Conservation (phyloP, 148 eudicot species). For the Rhododendron kiyosumense region DNA sequence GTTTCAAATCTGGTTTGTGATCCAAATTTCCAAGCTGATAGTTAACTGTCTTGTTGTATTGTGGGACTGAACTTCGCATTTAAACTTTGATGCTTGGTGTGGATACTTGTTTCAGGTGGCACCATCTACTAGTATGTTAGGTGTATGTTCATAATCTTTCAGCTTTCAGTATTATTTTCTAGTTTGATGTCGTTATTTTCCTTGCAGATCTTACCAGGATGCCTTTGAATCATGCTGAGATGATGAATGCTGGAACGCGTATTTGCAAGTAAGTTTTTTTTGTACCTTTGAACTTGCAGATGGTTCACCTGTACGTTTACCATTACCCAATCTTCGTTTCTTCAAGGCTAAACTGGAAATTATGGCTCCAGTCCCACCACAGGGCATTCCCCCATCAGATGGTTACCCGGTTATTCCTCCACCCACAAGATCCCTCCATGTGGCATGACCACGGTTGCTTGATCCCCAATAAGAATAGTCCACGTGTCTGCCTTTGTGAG, state of each 20-base stretch:
- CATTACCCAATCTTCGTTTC: background rate
- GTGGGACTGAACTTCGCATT: background rate
- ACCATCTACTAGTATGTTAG: background rate
- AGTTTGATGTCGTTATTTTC: background rate
- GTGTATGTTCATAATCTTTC: background rate
- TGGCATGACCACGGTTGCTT: background rate
- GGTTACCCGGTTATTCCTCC: background rate
- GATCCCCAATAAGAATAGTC: background rate
- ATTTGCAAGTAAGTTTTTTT: conserved; percentile 59
- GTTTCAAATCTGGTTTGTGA: background rate
- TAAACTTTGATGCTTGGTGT: background rate
- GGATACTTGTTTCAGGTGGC: background rate
- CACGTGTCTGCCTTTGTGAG: background rate
- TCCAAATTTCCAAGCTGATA: background rate
- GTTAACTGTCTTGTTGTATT: background rate
- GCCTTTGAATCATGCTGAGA: conserved; percentile 65
- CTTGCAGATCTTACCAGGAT: conserved; percentile 65
- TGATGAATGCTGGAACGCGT: conserved; percentile 55
- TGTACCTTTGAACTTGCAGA: background rate
- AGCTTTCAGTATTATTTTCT: background rate
- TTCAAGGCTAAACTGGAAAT: background rate
- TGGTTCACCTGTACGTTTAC: background rate
- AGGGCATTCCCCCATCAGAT: background rate
- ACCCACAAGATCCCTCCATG: background rate
- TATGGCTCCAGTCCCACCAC: background rate